Evolutionary conservation across 345 rosid genomes (phyloP).

Genomic region (Hibiscus syriacus): DNA sequence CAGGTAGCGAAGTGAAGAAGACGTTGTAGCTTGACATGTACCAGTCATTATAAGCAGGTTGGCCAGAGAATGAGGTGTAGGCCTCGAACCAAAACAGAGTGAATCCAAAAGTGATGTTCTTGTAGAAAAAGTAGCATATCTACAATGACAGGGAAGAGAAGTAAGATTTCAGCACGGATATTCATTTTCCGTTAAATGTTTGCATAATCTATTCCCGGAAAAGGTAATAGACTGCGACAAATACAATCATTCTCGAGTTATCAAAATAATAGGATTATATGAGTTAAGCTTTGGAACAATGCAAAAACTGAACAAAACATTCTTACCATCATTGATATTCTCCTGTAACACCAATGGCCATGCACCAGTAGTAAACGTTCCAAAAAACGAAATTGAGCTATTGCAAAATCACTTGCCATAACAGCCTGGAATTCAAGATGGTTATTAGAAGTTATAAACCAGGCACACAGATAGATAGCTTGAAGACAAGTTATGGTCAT

Average conservation of each 20-base stretch:
- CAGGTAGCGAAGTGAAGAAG: slow-evolving; percentile 96
- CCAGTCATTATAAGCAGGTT: slow-evolving; percentile 95
- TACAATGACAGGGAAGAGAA: slow-evolving; percentile 25
- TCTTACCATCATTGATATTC: slow-evolving; percentile 83
- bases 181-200: neutral
- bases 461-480: neutral
- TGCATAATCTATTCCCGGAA: neutral
- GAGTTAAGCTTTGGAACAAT: neutral
- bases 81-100: slow-evolving; percentile 95
- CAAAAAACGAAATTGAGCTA: slow-evolving; percentile 76
- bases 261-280: neutral
- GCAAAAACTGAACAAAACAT: neutral
- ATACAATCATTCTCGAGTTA: neutral
- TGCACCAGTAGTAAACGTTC: slow-evolving; percentile 83
- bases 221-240: neutral
- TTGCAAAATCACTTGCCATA: slow-evolving; percentile 92
- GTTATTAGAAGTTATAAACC: slow-evolving; percentile 8
- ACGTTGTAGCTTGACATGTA: slow-evolving; percentile 87
- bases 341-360: slow-evolving; percentile 97
- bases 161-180: neutral
- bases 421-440: slow-evolving; percentile 52
- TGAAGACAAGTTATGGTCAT: neutral
- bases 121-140: slow-evolving; percentile 98
- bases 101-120: slow-evolving; percentile 84
- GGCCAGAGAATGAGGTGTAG: slow-evolving; percentile 83